A percentile compares a stretch with the other conserved stretches of the same genome.
These are phyloP conservation scores for Alternaria sp. DNA, from an alignment of 2,329 filamentous ascomycete species.

Conservation along the genomic window DNA sequence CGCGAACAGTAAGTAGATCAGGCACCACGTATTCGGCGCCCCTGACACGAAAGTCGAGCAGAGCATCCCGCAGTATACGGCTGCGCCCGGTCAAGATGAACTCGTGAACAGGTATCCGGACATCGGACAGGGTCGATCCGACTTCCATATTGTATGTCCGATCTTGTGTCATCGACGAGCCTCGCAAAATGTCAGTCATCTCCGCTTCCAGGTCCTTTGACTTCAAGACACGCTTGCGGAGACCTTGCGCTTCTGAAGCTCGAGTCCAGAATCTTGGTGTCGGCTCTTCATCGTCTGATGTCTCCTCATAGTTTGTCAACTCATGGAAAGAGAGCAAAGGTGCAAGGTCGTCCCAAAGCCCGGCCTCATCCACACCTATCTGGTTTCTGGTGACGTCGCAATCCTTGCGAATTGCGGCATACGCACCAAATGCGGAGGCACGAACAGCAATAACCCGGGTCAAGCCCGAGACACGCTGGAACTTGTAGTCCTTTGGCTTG, in stretches of 20 bases:
- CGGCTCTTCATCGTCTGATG: slow-evolving; percentile 53
- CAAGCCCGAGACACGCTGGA: slow-evolving; percentile 85
- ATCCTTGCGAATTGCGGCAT: slow-evolving; percentile 84
- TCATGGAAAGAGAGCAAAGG: slow-evolving; percentile 71
- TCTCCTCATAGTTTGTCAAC: slow-evolving; percentile 56
- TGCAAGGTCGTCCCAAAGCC: slow-evolving; percentile 75
- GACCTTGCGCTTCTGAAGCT: slow-evolving; percentile 55
- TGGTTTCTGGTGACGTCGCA: slow-evolving; percentile 78
- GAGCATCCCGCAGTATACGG: slow-evolving; percentile 64
- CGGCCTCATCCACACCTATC: slow-evolving; percentile 70
- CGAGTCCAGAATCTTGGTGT: slow-evolving; percentile 58
- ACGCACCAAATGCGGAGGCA: slow-evolving; percentile 88
- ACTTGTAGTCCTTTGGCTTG: slow-evolving; percentile 90
- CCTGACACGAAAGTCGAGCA: slow-evolving; percentile 64
- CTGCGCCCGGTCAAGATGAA: slow-evolving; percentile 82
- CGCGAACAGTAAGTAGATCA: slow-evolving; percentile 66
- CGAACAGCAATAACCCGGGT: slow-evolving; percentile 84
- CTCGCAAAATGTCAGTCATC: slow-evolving; percentile 55
- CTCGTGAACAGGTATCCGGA: slow-evolving; percentile 79
- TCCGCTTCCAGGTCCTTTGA: slow-evolving; percentile 72
- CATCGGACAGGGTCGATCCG: slow-evolving; percentile 66
- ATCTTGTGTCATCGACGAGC: slow-evolving; percentile 45
- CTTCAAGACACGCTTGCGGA: slow-evolving; percentile 65
- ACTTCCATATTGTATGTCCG: slow-evolving; percentile 54
- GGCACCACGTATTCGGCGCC: slow-evolving; percentile 62